Percentiles rank a stretch among this genome's conserved stretches.
These are phyloP conservation scores for Sugiyamaella xylanicola DNA, from an alignment of 1,139 yeast species.

Conservation along the genomic window DNA sequence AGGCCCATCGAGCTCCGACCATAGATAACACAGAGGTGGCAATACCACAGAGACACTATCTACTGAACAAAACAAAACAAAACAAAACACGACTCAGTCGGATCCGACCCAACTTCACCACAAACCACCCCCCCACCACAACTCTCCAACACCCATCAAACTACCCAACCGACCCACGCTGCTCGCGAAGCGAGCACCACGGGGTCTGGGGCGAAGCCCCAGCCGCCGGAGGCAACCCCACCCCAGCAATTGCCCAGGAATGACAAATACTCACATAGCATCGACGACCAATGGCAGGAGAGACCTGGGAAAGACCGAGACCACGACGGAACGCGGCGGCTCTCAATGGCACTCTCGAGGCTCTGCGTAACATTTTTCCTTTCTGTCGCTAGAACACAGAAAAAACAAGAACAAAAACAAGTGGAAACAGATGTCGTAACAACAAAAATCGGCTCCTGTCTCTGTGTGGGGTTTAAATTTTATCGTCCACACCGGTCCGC, in stretches of 20 bases:
- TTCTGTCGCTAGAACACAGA: background rate
- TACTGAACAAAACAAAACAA: too few species aligned
- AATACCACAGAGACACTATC: too few species aligned
- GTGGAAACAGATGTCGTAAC: background rate
- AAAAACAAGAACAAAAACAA: background rate
- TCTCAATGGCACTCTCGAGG: conserved; percentile 17
- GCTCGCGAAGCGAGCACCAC: too few species aligned
- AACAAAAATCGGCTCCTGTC: background rate
- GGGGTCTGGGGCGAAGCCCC: background rate
- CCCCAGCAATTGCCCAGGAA: background rate
- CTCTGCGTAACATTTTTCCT: conserved; percentile 16
- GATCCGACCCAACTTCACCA: too few species aligned
- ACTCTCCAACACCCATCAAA: too few species aligned
- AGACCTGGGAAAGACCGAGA: background rate
- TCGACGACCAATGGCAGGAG: background rate
- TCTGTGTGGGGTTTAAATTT: conserved; percentile 4
- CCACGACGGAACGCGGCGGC: conserved; percentile 10
- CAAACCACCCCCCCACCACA: too few species aligned
- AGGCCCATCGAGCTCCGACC: too few species aligned
- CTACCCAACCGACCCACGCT: too few species aligned
- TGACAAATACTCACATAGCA: background rate
- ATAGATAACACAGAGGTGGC: too few species aligned
- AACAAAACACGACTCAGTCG: too few species aligned
- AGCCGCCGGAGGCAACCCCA: background rate
- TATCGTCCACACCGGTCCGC: background rate